Conservation (phyloP, 192 early-diverging fungal species). For the Phlyctochytrium arcticum region DNA sequence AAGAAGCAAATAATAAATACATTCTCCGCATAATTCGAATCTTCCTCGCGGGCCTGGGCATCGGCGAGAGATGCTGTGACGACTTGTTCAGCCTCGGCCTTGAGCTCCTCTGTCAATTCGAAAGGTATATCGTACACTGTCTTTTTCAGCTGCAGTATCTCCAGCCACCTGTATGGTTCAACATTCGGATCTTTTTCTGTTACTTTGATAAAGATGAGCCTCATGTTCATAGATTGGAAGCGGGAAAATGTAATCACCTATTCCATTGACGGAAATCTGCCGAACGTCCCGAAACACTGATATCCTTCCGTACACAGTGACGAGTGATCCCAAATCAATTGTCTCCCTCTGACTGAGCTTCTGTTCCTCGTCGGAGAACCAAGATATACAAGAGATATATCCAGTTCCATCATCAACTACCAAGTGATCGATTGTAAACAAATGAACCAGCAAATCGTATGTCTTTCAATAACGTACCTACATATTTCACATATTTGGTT, state of each 20-base stretch:
- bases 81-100: no score
- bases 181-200: conserved; percentile 19
- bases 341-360: conserved; percentile 1
- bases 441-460: no score
- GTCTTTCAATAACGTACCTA: conserved; percentile 1
- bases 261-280: conserved; percentile 9
- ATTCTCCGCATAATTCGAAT: no score
- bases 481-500: neutral
- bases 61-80: no score
- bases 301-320: conserved; percentile 12
- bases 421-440: no score
- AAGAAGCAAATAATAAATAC: no score
- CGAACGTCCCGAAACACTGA: conserved; percentile 5
- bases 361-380: conserved; percentile 15
- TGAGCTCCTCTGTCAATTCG: neutral
- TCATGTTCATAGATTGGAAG: neutral
- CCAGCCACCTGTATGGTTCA: conserved; percentile 19
- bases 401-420: conserved; percentile 27
- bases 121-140: neutral
- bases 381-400: conserved; percentile 11
- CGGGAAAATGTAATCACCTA: conserved; percentile 7
- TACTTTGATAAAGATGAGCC: neutral
- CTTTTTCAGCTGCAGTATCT: conserved; percentile 2
- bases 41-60: no score
- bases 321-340: conserved; percentile 8